A percentile compares a stretch with the other conserved stretches of the same genome.
These are phyloP conservation scores for Paxillus ammoniavirescens DNA, from an alignment of 768 basidiomycete genomes.

Conservation along the genomic window DNA sequence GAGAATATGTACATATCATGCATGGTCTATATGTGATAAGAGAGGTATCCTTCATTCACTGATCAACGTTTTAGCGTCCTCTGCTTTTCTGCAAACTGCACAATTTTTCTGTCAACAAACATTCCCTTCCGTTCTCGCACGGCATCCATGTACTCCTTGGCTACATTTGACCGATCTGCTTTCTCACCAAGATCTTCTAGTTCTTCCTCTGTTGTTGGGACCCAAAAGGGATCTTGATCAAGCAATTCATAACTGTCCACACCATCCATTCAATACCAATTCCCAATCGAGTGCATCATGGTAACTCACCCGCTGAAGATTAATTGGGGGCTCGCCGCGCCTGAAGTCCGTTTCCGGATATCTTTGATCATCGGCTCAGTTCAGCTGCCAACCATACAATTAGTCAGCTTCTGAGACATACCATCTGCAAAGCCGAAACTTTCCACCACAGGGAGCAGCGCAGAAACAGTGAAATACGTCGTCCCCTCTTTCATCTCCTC, in stretches of 20 bases:
- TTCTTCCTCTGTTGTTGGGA: conserved; percentile 95
- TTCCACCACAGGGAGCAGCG: conserved; percentile 92
- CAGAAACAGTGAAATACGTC: conserved; percentile 87
- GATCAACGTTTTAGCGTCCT: conserved; percentile 71
- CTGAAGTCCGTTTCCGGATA: conserved; percentile 93
- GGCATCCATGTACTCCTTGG: conserved; percentile 86
- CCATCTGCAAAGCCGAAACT: conserved; percentile 98
- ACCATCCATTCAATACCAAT: conserved; percentile 14
- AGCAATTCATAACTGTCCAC: conserved; percentile 80
- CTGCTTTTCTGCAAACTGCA: conserved; percentile 97
- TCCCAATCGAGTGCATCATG: background rate
- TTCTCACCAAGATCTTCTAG: conserved; percentile 97
- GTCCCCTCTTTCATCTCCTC: conserved; percentile 99
- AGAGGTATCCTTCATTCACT: background rate
- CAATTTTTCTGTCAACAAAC: conserved; percentile 93
- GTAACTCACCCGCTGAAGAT: conserved; percentile 86
- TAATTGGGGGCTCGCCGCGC: conserved; percentile 94
- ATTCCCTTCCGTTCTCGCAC: conserved; percentile 93
- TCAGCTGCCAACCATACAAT: conserved; percentile 5
- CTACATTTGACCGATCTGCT: conserved; percentile 90
- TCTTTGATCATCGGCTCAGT: conserved; percentile 46
- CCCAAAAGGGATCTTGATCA: conserved; percentile 96
- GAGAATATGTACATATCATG: too few relatives aligned
- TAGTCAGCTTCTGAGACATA: conserved; percentile 28
- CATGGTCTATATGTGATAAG: background rate